Base-by-base conservation (phyloP, 805 yeast species). In the Ogataea paraovalis region DNA sequence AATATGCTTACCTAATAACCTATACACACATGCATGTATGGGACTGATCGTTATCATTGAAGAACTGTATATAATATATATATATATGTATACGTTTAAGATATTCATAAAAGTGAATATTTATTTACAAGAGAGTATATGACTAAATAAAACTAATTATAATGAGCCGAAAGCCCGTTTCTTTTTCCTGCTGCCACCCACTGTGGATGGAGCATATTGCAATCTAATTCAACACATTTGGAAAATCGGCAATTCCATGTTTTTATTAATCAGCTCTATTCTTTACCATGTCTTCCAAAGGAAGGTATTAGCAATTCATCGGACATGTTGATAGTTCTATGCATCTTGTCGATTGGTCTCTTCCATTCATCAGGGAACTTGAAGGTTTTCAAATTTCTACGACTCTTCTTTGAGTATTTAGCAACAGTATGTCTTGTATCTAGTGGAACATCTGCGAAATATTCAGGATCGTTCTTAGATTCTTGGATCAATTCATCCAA, bases 351-450 rank as follows among this genome's bases (percentile, higher is more conserved):
- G 59, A 87, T 76, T 10, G 87, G 86, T 49, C 82, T 75, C 55
- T 74, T 70, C 98, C 98, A 92, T 43, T 73, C 79, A 53, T 80
- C 80, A 14, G 98, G 97, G 73, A 87, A 90, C 46, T 67, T 56
- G 47, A 69, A 60, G 25, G 60, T 64, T 7, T 68, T 64, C 51
- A 71, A 63, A 53, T 65, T 66, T 59, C 74, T 70, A 54, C 74
- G 65, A 47, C 70, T 68, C 51, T 62, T 63, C 56, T 68, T 67
- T 18, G 54, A 53, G 22, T 70, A 59, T 59, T 73, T 79, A 14
- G 79, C 75, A 44, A 64, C 66, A 44, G 77, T 75, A 61, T 84
- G 89, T 65, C 96, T 81, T 22, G 74, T 80, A 65, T 91, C 96
- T 42, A 92, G 66, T 28, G 97, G 97, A 28, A 92, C 71, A 59